Base-by-base conservation (phyloP, 73 alveolate genomes). In the Paramecium pentaurelia region DNA sequence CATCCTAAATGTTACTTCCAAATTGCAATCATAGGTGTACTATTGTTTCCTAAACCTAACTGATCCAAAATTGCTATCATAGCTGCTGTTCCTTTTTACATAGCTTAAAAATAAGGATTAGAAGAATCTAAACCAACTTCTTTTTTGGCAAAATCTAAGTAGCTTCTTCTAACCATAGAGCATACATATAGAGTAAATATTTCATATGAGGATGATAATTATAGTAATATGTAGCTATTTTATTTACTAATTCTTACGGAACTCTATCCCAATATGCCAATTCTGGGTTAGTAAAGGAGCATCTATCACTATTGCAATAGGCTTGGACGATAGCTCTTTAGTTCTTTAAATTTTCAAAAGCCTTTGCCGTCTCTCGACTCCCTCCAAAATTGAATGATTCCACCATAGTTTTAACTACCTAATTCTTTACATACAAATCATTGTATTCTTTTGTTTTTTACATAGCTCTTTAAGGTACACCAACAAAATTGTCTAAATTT, bases 201-300 rank as follows among this genome's bases (percentile, higher is more conserved):
- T 80, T 80, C 32, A 80, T 80, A 36, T 80, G 91, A 32, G 91
- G 91, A 27, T 80, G 91, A 80, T 80, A 45, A 80, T 80, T 80
- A 47, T 80, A 80, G 32, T 80, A 80, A 36, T 45, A 80, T 9
- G 44, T 32, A 10, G 91, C 91, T 27, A 80, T 80, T 36, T 80
- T 80, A 49, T 80, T 80, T 16, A 47, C 25, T n/a, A 80, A 47
- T 8, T 80, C 91, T 44, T 45, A 77, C 4, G 91, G 91, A 5
- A 80, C 51, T 80, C 91, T 80, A 49, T 80, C 91, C 91, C 91
- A 80, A 49, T 44, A 80, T 45, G 91, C 91, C 12, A 80, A 80
- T 80, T 45, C 91, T 44, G 91, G 91, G 45, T 80, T 77, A 80
- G 91, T 80, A 49, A 42, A 80, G 10, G 77, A 42, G 16, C 91